These are phyloP conservation scores for Fallopia convolvulus DNA, from an alignment of 148 eudicot species.

Conservation along the genomic window DNA sequence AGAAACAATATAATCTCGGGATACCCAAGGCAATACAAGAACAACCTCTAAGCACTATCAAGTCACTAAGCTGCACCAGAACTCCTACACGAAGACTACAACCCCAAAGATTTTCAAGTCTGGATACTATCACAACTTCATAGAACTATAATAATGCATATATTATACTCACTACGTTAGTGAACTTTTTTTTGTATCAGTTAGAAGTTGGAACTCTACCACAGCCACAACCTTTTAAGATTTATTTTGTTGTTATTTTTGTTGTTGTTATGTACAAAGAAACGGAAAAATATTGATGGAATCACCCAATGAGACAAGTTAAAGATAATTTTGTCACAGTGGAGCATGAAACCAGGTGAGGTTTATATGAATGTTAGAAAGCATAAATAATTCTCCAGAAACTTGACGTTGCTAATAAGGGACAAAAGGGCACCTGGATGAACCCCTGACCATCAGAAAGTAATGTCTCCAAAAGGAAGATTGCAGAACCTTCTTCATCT, in stretches of 20 bases:
- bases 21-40: background rate
- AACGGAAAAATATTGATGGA: background rate
- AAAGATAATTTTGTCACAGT: background rate
- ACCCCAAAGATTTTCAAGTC: background rate
- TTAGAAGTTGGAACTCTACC: background rate
- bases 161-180: background rate
- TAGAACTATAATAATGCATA: background rate
- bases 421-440: conserved; percentile 29
- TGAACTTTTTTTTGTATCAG: background rate
- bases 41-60: background rate
- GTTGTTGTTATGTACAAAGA: background rate
- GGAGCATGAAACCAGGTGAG: background rate
- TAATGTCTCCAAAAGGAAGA: conserved; percentile 24
- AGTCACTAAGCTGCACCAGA: background rate
- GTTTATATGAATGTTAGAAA: background rate
- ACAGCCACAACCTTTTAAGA: background rate
- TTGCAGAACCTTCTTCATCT: conserved; percentile 17
- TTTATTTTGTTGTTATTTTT: background rate
- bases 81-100: background rate
- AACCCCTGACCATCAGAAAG: conserved; percentile 29
- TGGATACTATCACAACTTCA: background rate
- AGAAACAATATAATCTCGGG: background rate
- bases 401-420: background rate
- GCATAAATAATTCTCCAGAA: background rate
- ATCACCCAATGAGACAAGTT: background rate